Conservation (phyloP, 1,284 basidiomycete genomes). For the Pterula multifida region DNA sequence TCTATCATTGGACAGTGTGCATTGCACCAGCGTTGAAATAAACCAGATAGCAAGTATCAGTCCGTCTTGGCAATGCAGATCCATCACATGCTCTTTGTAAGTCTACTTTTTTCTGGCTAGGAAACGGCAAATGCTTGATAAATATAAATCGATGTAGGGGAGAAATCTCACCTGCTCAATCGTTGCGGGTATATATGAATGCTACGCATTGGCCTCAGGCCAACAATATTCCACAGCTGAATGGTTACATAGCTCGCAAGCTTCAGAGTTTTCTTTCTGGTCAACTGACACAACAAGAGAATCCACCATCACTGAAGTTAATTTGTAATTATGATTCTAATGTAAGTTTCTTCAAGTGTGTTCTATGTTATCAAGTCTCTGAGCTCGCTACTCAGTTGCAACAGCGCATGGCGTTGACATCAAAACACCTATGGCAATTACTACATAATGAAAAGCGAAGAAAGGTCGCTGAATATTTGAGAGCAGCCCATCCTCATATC, state of each 20-base stretch:
- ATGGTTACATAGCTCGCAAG: constrained; percentile 38
- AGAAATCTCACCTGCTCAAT: constrained; percentile 36
- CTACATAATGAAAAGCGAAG: constrained; percentile 38
- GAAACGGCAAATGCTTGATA: too few species aligned
- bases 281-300: constrained; percentile 22
- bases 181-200: constrained; percentile 31
- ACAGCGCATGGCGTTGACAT: too few species aligned
- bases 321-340: constrained; percentile 34
- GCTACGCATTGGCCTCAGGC: constrained; percentile 27
- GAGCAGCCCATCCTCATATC: constrained; percentile 50
- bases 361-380: too few species aligned
- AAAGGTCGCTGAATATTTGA: constrained; percentile 23
- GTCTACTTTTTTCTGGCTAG: too few species aligned
- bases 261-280: constrained; percentile 46
- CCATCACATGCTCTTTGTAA: constrained; percentile 18
- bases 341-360: too few species aligned
- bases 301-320: constrained; percentile 46
- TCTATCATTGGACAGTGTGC: constrained; percentile 43
- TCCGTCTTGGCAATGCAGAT: constrained; percentile 45
- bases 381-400: too few species aligned
- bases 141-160: constrained; percentile 22
- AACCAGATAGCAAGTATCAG: constrained; percentile 51
- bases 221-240: constrained; percentile 27
- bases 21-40: constrained; percentile 26
- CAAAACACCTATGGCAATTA: constrained; percentile 22